phyloP scores from a whole-genome alignment of 768 basidiomycete genomes.

The Agaricus subrufescens region DNA sequence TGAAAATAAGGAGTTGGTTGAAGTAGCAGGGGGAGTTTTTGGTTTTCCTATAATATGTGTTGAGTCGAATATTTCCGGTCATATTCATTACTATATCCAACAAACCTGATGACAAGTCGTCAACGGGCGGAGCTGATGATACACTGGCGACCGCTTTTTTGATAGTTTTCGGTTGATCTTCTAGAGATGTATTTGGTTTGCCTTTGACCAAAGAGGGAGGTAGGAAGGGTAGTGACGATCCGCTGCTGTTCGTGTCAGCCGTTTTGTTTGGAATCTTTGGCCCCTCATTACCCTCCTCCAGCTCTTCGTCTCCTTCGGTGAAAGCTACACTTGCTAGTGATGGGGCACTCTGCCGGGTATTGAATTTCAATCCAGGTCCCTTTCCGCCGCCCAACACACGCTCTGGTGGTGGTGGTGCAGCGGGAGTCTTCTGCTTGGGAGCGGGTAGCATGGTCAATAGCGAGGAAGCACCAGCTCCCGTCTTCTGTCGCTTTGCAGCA shows the following conservation, averaged over 20 bases:
- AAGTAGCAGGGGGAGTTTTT: constrained; percentile 17
- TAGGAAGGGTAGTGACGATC: constrained; percentile 40
- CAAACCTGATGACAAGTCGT: constrained; percentile 70
- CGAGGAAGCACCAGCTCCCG: constrained; percentile 59
- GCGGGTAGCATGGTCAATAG: constrained; percentile 72
- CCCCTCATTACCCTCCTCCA: constrained; percentile 4
- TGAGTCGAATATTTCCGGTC: background rate
- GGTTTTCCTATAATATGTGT: background rate
- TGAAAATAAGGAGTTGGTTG: constrained; percentile 17
- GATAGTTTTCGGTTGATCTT: constrained; percentile 23
- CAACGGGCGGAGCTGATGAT: constrained; percentile 33
- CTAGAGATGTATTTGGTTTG: constrained; percentile 51
- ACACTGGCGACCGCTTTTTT: constrained; percentile 11
- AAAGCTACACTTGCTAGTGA: constrained; percentile 7
- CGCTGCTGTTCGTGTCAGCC: background rate
- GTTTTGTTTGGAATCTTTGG: constrained; percentile 16
- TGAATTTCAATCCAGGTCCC: constrained; percentile 61
- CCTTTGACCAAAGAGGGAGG: constrained; percentile 60
- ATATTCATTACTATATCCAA: background rate
- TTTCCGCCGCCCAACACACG: constrained; percentile 63
- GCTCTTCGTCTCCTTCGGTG: background rate
- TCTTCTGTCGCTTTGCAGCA: constrained; percentile 53
- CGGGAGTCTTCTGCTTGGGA: constrained; percentile 53
- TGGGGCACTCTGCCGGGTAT: constrained; percentile 18
- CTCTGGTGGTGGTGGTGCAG: constrained; percentile 34